Evolutionary conservation across 2,329 filamentous ascomycete genomes (phyloP).

Genomic region (Macrophomina phaseolina): DNA sequence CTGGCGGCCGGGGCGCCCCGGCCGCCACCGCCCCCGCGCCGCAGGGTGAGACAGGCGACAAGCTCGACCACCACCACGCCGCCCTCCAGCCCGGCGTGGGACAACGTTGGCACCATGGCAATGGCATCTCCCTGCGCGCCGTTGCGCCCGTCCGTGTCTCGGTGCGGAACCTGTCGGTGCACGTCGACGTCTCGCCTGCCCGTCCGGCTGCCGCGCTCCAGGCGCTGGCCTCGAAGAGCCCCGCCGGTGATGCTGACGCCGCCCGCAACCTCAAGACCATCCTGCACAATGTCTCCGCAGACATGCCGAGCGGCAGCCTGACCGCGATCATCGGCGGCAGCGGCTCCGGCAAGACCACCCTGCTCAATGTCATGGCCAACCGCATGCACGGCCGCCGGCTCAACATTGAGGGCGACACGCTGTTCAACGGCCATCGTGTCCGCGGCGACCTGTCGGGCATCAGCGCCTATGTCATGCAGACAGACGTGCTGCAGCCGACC

Average conservation of each 20-base stretch:
- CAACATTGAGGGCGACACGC: constrained; percentile 58
- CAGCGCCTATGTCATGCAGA: constrained; percentile 75
- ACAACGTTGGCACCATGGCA: constrained; percentile 30
- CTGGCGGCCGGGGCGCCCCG: neutral
- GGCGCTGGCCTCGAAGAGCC: constrained; percentile 30
- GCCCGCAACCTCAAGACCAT: constrained; percentile 54
- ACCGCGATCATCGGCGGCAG: constrained; percentile 79
- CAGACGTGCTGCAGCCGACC: constrained; percentile 74
- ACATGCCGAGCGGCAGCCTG: constrained; percentile 68
- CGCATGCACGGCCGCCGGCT: constrained; percentile 65
- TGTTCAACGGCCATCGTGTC: constrained; percentile 62
- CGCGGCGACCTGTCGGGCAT: constrained; percentile 52
- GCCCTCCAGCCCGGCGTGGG: neutral
- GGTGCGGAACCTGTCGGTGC: constrained; percentile 61
- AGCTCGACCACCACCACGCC: neutral
- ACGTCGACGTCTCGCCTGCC: constrained; percentile 62
- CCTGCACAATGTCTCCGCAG: constrained; percentile 67
- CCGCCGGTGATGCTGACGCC: constrained; percentile 26
- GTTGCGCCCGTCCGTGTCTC: constrained; percentile 63
- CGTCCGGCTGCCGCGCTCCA: constrained; percentile 23
- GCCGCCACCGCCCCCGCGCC: neutral
- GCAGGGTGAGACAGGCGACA: neutral
- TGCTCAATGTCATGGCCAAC: constrained; percentile 72
- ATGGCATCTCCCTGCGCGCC: constrained; percentile 50
- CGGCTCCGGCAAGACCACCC: constrained; percentile 67